Conservation (phyloP, 163 green algal species). For the Chlamydomonas reinhardtii region DNA sequence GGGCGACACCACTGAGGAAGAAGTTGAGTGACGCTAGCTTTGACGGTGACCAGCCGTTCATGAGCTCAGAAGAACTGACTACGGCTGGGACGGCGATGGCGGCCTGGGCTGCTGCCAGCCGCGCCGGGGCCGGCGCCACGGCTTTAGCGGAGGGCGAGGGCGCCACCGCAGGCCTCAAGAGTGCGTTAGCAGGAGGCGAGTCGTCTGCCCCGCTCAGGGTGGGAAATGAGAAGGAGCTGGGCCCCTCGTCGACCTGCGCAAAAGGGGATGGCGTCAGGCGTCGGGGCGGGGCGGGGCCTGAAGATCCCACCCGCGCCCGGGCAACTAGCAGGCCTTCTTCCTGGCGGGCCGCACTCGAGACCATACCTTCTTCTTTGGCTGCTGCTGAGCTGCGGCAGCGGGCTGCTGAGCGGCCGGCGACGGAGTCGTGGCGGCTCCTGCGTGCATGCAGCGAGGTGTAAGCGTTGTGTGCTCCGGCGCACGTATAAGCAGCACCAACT, state of each 20-base stretch:
- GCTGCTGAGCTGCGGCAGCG: too few species aligned
- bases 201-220: conserved; percentile 5
- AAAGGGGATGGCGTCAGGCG: neutral
- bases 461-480: too few species aligned
- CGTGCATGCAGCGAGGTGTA: too few species aligned
- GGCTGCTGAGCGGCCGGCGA: neutral
- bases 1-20: conserved; percentile 24
- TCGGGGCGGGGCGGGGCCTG: too few species aligned
- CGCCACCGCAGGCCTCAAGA: neutral
- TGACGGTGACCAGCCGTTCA: conserved; percentile 31
- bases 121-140: too few species aligned
- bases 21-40: conserved; percentile 41
- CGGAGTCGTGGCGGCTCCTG: neutral
- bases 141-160: too few species aligned
- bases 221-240: conserved; percentile 26
- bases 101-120: neutral
- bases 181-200: neutral
- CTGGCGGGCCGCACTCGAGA: too few species aligned
- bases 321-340: too few species aligned
- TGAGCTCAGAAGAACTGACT: neutral
- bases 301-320: too few species aligned
- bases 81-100: neutral
- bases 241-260: conserved; percentile 10
- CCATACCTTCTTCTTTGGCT: too few species aligned
- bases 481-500: too few species aligned